A percentile compares a stretch with the other conserved stretches of the same genome.
Conservation (phyloP, 2,329 filamentous ascomycete species). For the Pseudogymnoascus sp. region DNA sequence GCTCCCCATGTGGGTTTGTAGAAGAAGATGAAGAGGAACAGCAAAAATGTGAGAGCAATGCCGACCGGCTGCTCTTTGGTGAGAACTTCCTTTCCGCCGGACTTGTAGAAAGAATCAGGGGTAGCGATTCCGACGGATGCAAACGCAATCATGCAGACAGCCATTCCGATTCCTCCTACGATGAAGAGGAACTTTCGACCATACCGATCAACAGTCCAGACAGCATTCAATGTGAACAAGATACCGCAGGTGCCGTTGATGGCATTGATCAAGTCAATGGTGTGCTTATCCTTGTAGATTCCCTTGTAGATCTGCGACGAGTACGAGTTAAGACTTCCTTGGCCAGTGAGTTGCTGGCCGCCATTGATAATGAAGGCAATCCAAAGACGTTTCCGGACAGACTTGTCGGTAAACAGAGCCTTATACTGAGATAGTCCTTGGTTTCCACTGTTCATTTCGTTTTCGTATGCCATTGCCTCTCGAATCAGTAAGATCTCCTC, state of each 20-base stretch:
- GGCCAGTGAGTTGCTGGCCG: conserved; percentile 64
- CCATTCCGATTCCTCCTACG: conserved; percentile 60
- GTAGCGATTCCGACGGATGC: conserved; percentile 50
- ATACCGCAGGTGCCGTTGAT: conserved; percentile 67
- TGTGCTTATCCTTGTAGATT: conserved; percentile 50
- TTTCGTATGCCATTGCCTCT: conserved; percentile 63
- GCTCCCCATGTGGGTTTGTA: conserved; percentile 65
- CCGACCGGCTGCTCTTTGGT: conserved; percentile 52
- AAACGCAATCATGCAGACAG: conserved; percentile 61
- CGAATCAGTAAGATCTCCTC: conserved; percentile 57
- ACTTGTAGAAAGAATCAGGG: conserved; percentile 26
- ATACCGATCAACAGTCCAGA: conserved; percentile 66
- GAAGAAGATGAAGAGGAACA: conserved; percentile 59
- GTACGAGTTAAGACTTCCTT: conserved; percentile 66
- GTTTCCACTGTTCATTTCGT: conserved; percentile 54
- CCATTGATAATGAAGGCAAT: conserved; percentile 61
- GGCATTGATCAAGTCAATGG: conserved; percentile 65
- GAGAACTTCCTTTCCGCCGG: conserved; percentile 27
- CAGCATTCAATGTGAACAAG: conserved; percentile 63
- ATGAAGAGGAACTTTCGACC: conserved; percentile 64
- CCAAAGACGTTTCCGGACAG: conserved; percentile 56
- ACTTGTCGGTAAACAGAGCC: conserved; percentile 56
- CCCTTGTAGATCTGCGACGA: conserved; percentile 67
- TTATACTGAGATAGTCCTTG: conserved; percentile 64
- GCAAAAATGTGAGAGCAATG: conserved; percentile 59